A percentile compares a stretch with the other conserved stretches of the same genome.
These are phyloP conservation scores for Saccharata proteae DNA, from an alignment of 2,329 filamentous ascomycete genomes.

Conservation along the genomic window DNA sequence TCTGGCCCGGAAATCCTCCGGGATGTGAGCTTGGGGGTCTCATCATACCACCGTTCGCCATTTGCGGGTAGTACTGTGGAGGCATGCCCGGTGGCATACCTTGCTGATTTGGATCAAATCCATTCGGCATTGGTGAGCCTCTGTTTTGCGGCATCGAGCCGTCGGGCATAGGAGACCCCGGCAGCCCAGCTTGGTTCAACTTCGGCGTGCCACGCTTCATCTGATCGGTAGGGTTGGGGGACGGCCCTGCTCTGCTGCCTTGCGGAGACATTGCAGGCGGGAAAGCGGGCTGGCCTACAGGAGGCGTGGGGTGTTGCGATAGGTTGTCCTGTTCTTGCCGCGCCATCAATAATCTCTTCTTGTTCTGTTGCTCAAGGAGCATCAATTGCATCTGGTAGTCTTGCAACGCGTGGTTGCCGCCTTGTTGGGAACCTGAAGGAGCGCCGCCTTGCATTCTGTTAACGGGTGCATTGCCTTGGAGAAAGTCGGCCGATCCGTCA, in stretches of 20 bases:
- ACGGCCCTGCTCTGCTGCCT: conserved; percentile 55
- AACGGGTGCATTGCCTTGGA: conserved; percentile 23
- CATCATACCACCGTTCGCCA: conserved; percentile 39
- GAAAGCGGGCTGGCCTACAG: conserved; percentile 39
- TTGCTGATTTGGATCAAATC: conserved; percentile 38
- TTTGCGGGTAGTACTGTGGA: conserved; percentile 25
- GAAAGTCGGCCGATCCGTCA: conserved; percentile 22
- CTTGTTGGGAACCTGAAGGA: conserved; percentile 32
- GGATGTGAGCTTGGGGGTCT: conserved; percentile 35
- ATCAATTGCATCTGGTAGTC: conserved; percentile 87
- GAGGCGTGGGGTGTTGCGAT: conserved; percentile 34
- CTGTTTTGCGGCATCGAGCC: conserved; percentile 52
- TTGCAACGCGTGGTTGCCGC: conserved; percentile 68
- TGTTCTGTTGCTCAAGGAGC: conserved; percentile 78
- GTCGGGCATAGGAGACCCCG: conserved; percentile 56
- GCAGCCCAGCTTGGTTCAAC: conserved; percentile 56
- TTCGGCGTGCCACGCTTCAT: conserved; percentile 70
- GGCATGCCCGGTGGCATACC: conserved; percentile 37
- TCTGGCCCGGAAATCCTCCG: conserved; percentile 48
- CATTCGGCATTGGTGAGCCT: conserved; percentile 48
- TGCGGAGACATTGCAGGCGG: conserved; percentile 57
- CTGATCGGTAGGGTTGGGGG: conserved; percentile 65
- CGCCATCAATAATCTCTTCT: conserved; percentile 75
- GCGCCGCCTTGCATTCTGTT: conserved; percentile 49
- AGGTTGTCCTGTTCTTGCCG: conserved; percentile 65